Evolutionary conservation across 176 grass and related monocot genomes (phyloP).

Genomic region (Juncus inflexus): DNA sequence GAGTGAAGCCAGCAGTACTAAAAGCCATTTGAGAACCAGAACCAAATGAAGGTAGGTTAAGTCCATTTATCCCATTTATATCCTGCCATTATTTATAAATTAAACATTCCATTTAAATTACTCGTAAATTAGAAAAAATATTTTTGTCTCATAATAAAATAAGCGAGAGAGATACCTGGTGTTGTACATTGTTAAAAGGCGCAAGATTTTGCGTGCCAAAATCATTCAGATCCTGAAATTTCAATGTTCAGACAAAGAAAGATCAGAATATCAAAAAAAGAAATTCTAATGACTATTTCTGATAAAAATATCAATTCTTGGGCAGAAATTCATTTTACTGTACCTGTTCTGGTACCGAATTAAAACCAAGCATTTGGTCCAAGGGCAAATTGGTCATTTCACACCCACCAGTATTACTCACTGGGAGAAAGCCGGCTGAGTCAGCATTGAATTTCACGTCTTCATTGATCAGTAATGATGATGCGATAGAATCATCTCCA

Average conservation of each 20-base stretch:
- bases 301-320: no score
- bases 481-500: conserved; percentile 9
- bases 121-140: no score
- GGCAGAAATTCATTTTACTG: no score
- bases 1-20: conserved; percentile 29
- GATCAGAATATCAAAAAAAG: conserved; percentile 2
- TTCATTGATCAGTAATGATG: conserved; percentile 7
- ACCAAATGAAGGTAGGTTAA: conserved; percentile 35
- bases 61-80: conserved; percentile 38
- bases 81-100: conserved; percentile 36
- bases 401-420: not conserved
- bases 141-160: not conserved
- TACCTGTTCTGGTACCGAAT: not conserved
- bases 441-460: not conserved
- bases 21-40: conserved; percentile 31
- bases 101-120: no score
- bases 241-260: not conserved
- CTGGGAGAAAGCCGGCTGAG: not conserved
- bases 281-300: not conserved
- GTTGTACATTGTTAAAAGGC: conserved; percentile 11
- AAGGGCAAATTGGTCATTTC: conserved; percentile 14
- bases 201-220: conserved; percentile 1
- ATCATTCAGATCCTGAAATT: conserved; percentile 22
- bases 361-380: not conserved
- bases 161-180: not conserved